These are phyloP conservation scores for Cardamine resedifolia DNA, from an alignment of 345 rosid genomes.

Conservation along the genomic window DNA sequence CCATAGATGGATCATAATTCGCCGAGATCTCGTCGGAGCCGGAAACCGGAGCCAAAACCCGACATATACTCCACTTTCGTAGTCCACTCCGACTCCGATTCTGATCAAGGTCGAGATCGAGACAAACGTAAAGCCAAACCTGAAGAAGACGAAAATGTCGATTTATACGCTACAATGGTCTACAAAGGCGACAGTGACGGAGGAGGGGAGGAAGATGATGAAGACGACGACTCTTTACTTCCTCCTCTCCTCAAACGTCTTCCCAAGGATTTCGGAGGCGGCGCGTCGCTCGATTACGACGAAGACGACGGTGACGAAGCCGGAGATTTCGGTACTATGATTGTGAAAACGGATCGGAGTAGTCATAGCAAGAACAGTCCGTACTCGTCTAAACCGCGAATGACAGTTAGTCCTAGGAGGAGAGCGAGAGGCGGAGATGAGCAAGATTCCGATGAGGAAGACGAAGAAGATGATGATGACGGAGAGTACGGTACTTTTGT, in stretches of 20 bases:
- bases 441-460: slow-evolving; percentile 46
- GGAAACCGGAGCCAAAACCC: slow-evolving; percentile 46
- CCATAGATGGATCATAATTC: slow-evolving; percentile 49
- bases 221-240: slow-evolving; percentile 69
- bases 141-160: slow-evolving; percentile 39
- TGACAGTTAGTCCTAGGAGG: slow-evolving; percentile 36
- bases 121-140: slow-evolving; percentile 36
- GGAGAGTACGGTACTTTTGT: slow-evolving; percentile 81
- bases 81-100: slow-evolving; percentile 55
- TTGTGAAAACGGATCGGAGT: slow-evolving; percentile 58
- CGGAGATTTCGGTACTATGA: slow-evolving; percentile 81
- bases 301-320: slow-evolving; percentile 41
- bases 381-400: slow-evolving; percentile 36
- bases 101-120: slow-evolving; percentile 33
- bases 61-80: slow-evolving; percentile 59
- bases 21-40: slow-evolving; percentile 46
- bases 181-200: slow-evolving; percentile 46
- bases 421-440: slow-evolving; percentile 36
- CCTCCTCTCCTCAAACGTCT: slow-evolving; percentile 92
- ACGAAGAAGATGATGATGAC: slow-evolving; percentile 42
- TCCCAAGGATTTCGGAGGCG: slow-evolving; percentile 89
- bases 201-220: slow-evolving; percentile 42
- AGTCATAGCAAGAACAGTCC: slow-evolving; percentile 29
- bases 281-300: slow-evolving; percentile 55
- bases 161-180: slow-evolving; percentile 53